phyloP scores from a whole-genome alignment of 2,329 filamentous ascomycete genomes.

The Penicillium sp. region DNA sequence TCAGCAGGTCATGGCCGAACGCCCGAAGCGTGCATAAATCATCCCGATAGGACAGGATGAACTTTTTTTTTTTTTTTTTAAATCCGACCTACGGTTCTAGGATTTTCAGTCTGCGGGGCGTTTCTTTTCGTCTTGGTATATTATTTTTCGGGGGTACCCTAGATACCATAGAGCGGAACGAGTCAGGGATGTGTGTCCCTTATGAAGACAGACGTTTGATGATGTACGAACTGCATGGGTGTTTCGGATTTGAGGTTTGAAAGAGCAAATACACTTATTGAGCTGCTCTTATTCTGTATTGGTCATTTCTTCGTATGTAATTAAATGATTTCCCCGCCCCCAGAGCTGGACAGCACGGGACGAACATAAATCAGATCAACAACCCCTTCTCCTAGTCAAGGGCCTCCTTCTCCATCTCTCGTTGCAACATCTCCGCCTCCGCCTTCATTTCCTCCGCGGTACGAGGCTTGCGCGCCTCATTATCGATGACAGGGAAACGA shows the following conservation, averaged over 20 bases:
- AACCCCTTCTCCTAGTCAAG: constrained; percentile 32
- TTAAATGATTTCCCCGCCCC: background rate
- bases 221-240: constrained; percentile 19
- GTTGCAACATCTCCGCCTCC: constrained; percentile 69
- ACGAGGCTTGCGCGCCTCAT: constrained; percentile 68
- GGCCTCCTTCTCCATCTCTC: constrained; percentile 43
- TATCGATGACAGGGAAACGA: constrained; percentile 73
- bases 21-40: constrained; percentile 55
- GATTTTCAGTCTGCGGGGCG: constrained; percentile 13
- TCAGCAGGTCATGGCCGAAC: constrained; percentile 73
- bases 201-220: constrained; percentile 21
- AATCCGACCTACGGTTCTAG: background rate
- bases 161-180: constrained; percentile 25
- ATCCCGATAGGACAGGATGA: constrained; percentile 2
- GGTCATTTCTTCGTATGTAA: constrained; percentile 6
- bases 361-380: background rate
- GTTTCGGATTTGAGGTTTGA: constrained; percentile 8
- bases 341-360: background rate
- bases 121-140: constrained; percentile 14
- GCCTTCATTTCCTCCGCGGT: constrained; percentile 74
- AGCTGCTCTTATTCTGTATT: background rate
- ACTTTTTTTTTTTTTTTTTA: background rate
- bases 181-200: constrained; percentile 12
- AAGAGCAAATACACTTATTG: constrained; percentile 14
- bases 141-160: constrained; percentile 4